Evolutionary conservation across 768 basidiomycete species (phyloP).

Genomic region (Pseudohyphozyma bogoriensis): DNA sequence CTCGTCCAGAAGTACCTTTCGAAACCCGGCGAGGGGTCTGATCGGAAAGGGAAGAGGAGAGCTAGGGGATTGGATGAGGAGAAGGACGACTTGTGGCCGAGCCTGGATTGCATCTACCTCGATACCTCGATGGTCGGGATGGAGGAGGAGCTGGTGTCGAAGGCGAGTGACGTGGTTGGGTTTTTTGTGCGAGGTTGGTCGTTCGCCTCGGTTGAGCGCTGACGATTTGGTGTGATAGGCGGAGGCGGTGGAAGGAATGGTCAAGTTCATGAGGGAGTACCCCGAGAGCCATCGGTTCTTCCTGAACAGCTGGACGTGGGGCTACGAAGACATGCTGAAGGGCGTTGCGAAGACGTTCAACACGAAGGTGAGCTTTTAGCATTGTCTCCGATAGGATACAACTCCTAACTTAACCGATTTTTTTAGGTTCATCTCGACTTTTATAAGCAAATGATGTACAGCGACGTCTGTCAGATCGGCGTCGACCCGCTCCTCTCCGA

Average conservation of each 20-base stretch:
- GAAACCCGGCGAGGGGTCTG: constrained; percentile 5
- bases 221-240: constrained; percentile 43
- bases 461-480: constrained; percentile 25
- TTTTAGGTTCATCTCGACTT: constrained; percentile 76
- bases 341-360: constrained; percentile 59
- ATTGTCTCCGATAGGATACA: not conserved
- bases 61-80: not conserved
- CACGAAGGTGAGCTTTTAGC: constrained; percentile 44
- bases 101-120: constrained; percentile 51
- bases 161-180: constrained; percentile 41
- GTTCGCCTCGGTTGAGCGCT: not conserved
- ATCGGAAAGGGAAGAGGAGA: not conserved
- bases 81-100: not conserved
- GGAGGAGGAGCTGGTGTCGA: constrained; percentile 48
- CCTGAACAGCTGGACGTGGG: constrained; percentile 91
- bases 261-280: constrained; percentile 59
- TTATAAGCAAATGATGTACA: constrained; percentile 66
- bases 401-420: not conserved
- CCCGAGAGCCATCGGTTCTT: constrained; percentile 65
- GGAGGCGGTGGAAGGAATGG: constrained; percentile 55
- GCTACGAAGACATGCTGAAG: constrained; percentile 84
- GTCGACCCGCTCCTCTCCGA: constrained; percentile 52
- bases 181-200: not conserved
- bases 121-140: constrained; percentile 65
- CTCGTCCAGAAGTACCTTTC: constrained; percentile 62